Base-by-base conservation (phyloP, 768 basidiomycete genomes). In the Scleroderma citrinum region DNA sequence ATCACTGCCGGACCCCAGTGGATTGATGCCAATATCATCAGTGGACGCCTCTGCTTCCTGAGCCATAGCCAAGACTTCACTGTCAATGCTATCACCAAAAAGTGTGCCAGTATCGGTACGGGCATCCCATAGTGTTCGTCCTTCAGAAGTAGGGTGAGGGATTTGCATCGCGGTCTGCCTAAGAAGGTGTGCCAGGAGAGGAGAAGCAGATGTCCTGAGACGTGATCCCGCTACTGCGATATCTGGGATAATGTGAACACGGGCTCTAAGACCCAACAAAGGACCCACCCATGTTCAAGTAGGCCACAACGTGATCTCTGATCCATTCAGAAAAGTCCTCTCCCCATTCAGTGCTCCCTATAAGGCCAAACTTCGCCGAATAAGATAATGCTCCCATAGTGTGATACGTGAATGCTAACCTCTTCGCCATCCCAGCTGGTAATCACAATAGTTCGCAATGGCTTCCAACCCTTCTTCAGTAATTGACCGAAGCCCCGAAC, bases 341-440 rank as follows among this genome's bases (percentile, higher is more conserved):
- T 10, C 76, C 81, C 72, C 78, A 85, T 59, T 85, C 84, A 13
- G 82, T 83, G 51, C 74, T 76, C 8, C 84, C 84, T 51, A 78
- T 64, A 14, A 81, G 65, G 21, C 78, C 79, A 49, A 72, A 77
- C 70, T 74, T 55, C 7, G 43, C 12, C 46, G 23, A 34, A 21
- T 47, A 20, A 26, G 38, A 36, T 21, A 16, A 34, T 19, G 3
- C n/a, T 16, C 30, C 14, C 32, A 19, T 13, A 1, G 10, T 30
- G 39, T 36, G 17, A 38, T 37, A 51, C 21, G 37, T 12, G 11
- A 3, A 34, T 6, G 52, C 53, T 32, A 19, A 77, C 73, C 70
- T 85, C 83, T 60, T 87, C 85, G 2, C 76, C 86, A 56, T 87
- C 85, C 86, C 85, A 88, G 52, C 77, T 82, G 5, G 83, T 83